phyloP scores from a whole-genome alignment of 148 eudicot species.

The Linanthus parryae region DNA sequence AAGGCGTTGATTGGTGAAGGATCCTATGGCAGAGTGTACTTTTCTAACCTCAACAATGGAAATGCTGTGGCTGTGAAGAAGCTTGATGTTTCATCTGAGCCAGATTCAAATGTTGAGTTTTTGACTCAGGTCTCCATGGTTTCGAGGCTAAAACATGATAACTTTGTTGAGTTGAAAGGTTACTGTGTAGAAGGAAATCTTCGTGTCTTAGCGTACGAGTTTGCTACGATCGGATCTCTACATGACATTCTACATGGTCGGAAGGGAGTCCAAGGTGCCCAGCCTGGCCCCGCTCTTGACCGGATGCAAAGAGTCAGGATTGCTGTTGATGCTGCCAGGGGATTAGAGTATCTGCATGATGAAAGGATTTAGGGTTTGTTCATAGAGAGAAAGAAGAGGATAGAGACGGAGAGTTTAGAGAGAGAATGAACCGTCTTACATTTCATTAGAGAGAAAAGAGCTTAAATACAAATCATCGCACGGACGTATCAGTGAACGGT shows the following conservation, averaged over 20 bases:
- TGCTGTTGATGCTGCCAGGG: conserved; percentile 81
- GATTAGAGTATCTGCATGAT: conserved; percentile 85
- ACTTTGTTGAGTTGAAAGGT: conserved; percentile 73
- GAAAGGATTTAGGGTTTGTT: no score
- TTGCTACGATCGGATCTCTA: conserved; percentile 80
- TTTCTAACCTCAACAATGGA: conserved; percentile 47
- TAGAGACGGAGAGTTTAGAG: no score
- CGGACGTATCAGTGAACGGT: no score
- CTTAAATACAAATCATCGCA: no score
- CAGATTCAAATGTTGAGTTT: conserved; percentile 65
- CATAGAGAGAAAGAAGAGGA: no score
- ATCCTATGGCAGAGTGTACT: conserved; percentile 85
- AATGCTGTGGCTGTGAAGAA: conserved; percentile 79
- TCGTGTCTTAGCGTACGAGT: conserved; percentile 76
- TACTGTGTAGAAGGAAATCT: conserved; percentile 69
- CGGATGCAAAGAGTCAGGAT: conserved; percentile 83
- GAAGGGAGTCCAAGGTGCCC: conserved; percentile 90
- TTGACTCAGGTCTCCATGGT: conserved; percentile 86
- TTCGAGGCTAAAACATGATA: conserved; percentile 73
- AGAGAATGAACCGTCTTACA: no score
- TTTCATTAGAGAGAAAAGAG: no score
- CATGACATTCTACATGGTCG: conserved; percentile 90
- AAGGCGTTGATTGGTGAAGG: conserved; percentile 86
- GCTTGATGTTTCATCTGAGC: conserved; percentile 63
- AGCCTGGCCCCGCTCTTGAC: conserved; percentile 77